Evolutionary conservation across 2,329 filamentous ascomycete species (phyloP).

Genomic region (Lizonia empirigonia): DNA sequence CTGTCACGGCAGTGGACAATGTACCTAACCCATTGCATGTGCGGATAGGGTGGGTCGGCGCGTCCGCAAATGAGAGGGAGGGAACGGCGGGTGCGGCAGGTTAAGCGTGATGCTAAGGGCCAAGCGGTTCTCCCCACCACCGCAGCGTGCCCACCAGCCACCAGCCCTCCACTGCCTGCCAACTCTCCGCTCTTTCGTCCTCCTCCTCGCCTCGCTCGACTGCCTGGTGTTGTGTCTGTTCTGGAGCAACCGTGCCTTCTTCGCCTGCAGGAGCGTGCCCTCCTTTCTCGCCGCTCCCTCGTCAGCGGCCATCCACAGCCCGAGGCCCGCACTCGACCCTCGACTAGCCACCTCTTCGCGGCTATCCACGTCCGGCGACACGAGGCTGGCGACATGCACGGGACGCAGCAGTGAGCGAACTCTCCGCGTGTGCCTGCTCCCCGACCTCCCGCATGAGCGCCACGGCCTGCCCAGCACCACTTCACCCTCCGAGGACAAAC

Average conservation of each 20-base stretch:
- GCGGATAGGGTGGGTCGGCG: slow-evolving; percentile 5
- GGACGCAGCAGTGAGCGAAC: slow-evolving; percentile 6
- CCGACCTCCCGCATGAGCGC: not conserved
- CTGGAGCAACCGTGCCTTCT: not conserved
- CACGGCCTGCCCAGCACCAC: not conserved
- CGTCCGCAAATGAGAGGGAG: slow-evolving; percentile 5
- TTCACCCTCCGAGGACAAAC: not conserved
- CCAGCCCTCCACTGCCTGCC: not conserved
- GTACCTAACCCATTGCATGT: not conserved
- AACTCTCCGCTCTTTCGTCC: slow-evolving; percentile 5
- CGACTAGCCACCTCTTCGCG: slow-evolving; percentile 14
- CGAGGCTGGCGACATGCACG: slow-evolving; percentile 19
- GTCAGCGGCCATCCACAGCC: slow-evolving; percentile 16
- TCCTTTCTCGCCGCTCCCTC: slow-evolving; percentile 16
- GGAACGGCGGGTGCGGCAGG: slow-evolving; percentile 10
- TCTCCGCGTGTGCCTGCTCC: slow-evolving; percentile 8
- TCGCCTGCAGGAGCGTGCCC: not conserved
- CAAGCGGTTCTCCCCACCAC: slow-evolving; percentile 8
- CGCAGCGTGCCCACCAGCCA: slow-evolving; percentile 12
- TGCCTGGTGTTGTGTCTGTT: not conserved
- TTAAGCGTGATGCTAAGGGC: slow-evolving; percentile 11
- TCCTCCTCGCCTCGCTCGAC: slow-evolving; percentile 1
- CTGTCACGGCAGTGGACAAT: not conserved
- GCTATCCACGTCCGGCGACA: slow-evolving; percentile 12
- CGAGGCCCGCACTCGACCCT: slow-evolving; percentile 5